These are phyloP conservation scores for Fusarium sp. DNA, from an alignment of 2,329 filamentous ascomycete species.

Conservation along the genomic window DNA sequence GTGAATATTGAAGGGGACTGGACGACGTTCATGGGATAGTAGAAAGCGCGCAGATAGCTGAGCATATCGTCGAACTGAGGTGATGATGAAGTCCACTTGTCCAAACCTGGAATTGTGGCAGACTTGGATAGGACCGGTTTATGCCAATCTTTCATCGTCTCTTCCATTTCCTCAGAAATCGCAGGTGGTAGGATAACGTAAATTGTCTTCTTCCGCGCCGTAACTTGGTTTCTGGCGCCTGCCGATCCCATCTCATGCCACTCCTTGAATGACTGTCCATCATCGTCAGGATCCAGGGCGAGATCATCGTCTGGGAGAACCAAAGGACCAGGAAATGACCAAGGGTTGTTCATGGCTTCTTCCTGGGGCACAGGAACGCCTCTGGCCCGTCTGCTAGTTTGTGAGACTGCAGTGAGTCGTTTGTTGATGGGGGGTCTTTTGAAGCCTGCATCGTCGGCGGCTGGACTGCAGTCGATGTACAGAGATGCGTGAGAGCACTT, in stretches of 20 bases:
- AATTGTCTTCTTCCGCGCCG: constrained; percentile 57
- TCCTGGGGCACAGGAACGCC: constrained; percentile 17
- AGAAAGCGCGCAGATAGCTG: constrained; percentile 58
- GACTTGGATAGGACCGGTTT: constrained; percentile 38
- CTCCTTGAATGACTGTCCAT: constrained; percentile 62
- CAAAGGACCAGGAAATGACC: constrained; percentile 67
- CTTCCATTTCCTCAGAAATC: constrained; percentile 48
- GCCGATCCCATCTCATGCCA: constrained; percentile 55
- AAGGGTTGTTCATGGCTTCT: constrained; percentile 25
- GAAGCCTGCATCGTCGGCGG: constrained; percentile 27
- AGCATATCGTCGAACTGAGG: constrained; percentile 47
- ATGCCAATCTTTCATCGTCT: constrained; percentile 57
- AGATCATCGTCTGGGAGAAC: constrained; percentile 70
- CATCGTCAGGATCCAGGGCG: constrained; percentile 61
- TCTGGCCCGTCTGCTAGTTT: constrained; percentile 40
- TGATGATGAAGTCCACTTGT: constrained; percentile 19
- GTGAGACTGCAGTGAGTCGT: constrained; percentile 19
- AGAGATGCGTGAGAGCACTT: neutral
- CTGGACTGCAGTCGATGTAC: constrained; percentile 19
- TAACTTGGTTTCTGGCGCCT: constrained; percentile 61
- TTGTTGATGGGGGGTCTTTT: constrained; percentile 8
- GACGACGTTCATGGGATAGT: constrained; percentile 64
- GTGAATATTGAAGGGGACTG: constrained; percentile 51
- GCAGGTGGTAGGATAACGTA: constrained; percentile 64
- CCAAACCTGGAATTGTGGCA: neutral